Percentiles rank a stretch among this genome's conserved stretches.
Conservation (phyloP, 2,329 filamentous ascomycete genomes). For the Arthrobotrys entomopaga region DNA sequence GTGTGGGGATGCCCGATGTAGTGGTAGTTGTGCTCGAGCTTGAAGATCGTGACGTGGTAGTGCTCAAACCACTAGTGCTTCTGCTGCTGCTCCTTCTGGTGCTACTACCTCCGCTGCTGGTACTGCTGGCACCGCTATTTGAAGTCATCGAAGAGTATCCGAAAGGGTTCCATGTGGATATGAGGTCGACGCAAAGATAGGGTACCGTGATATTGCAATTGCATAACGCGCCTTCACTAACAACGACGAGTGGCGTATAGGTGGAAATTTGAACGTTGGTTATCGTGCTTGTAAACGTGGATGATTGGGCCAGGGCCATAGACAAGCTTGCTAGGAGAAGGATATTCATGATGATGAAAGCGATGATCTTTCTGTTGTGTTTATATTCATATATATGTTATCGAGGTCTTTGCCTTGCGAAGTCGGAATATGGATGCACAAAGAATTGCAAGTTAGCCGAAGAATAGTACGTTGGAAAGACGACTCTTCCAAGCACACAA, state of each 20-base stretch:
- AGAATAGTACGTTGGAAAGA: too few species aligned
- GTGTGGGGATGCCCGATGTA: constrained; percentile 14
- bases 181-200: constrained; percentile 15
- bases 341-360: constrained; percentile 2
- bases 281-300: constrained; percentile 14
- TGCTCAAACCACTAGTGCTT: too few species aligned
- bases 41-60: background rate
- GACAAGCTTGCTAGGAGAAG: constrained; percentile 10
- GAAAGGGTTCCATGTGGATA: constrained; percentile 44
- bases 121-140: background rate
- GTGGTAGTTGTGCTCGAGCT: constrained; percentile 1
- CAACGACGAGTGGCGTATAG: constrained; percentile 26
- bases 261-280: constrained; percentile 18
- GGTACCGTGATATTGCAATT: constrained; percentile 20
- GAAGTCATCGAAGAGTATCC: constrained; percentile 11
- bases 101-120: constrained; percentile 14
- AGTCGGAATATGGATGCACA: too few species aligned
- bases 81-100: too few species aligned
- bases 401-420: too few species aligned
- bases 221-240: constrained; percentile 14
- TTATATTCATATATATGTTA: too few species aligned
- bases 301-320: constrained; percentile 2
- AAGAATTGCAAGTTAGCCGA: too few species aligned
- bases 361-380: too few species aligned
- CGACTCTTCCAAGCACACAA: too few species aligned